Evolutionary conservation across 176 grass and related monocot genomes (phyloP), one percentile per base, ranked within the genome.

Genomic region (Olyra latifolia): DNA sequence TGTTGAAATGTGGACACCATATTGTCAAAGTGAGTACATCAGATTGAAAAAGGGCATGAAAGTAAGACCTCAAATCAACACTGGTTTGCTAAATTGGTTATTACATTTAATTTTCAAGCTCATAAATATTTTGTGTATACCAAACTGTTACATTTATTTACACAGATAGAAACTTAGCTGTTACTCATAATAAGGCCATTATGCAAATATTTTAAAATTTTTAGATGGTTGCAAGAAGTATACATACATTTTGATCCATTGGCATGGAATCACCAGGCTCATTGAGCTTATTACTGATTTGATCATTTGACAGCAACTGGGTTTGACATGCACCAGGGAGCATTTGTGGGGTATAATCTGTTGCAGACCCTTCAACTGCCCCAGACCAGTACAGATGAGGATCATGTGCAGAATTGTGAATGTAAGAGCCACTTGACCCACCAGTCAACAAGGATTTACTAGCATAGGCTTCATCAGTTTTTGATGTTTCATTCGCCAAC

Each of bases 231-330:
- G 59, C 39, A 75, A 62, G n/a, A 75, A 64, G 61, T 22, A 83
- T 47, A 80, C 84, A 62, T 90, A 90, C 88, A 83, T 68, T 90
- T 60, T 87, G 69, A 44, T 87, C 84, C 4, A 61, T 30, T 83
- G 72, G 75, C 25, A 87, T 75, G 62, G 71, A 74, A 80, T 83
- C 80, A 41, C 69, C 56, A 56, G 74, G 53, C 30, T 87, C 80
- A 57, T 80, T 28, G 16, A 75, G 44, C 47, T 77, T 78, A 70
- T 83, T n/a, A 61, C 62, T 40, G 15, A 75, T 55, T 74, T 69
- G 71, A 67, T 75, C 68, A 83, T 74, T 83, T 47, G 70, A 59
- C 63, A 69, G 56, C 50, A 87, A 73, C 61, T 90, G 87, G 66
- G 24, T 84, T 57, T 85, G 84, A 24, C 55, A 81, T 32, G 56